Evolutionary conservation across 495 filamentous ascomycete genomes (phyloP).

Genomic region (Oidiodendron maius): DNA sequence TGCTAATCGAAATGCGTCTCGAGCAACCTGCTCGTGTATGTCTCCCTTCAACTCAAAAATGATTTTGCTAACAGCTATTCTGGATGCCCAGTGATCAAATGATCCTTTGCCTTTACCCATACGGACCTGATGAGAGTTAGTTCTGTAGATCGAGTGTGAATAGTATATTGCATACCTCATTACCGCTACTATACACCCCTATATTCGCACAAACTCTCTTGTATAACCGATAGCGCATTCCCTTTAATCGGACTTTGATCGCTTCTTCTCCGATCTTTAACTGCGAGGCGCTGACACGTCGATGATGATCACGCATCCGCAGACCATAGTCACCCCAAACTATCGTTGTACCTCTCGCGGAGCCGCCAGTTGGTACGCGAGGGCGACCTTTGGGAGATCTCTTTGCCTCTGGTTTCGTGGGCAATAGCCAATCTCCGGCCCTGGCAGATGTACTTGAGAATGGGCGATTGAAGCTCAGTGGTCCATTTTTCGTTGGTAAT

Average conservation of each 20-base stretch:
- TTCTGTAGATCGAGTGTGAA: too few relatives aligned
- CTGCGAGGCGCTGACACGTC: slow-evolving; percentile 79
- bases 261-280: slow-evolving; percentile 87
- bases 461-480: slow-evolving; percentile 10
- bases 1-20: slow-evolving; percentile 90
- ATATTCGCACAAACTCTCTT: slow-evolving; percentile 86
- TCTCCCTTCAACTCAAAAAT: slow-evolving; percentile 89
- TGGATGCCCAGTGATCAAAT: slow-evolving; percentile 92
- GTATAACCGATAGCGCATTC: slow-evolving; percentile 88
- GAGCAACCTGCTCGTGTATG: slow-evolving; percentile 87
- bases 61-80: slow-evolving; percentile 80
- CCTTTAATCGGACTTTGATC: slow-evolving; percentile 80
- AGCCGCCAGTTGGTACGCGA: slow-evolving; percentile 85
- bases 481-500: slow-evolving; percentile 4
- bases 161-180: slow-evolving; percentile 81
- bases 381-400: slow-evolving; percentile 90
- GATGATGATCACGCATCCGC: slow-evolving; percentile 89
- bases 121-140: slow-evolving; percentile 45
- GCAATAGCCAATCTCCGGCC: slow-evolving; percentile 71
- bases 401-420: slow-evolving; percentile 63
- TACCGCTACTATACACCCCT: slow-evolving; percentile 90
- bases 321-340: slow-evolving; percentile 95
- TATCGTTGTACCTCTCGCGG: slow-evolving; percentile 86
- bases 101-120: slow-evolving; percentile 99
- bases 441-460: slow-evolving; percentile 68